Percentiles rank a stretch among this genome's conserved stretches.
phyloP scores from a whole-genome alignment of 257 asterid species.

The Solanum bulbocastanum region DNA sequence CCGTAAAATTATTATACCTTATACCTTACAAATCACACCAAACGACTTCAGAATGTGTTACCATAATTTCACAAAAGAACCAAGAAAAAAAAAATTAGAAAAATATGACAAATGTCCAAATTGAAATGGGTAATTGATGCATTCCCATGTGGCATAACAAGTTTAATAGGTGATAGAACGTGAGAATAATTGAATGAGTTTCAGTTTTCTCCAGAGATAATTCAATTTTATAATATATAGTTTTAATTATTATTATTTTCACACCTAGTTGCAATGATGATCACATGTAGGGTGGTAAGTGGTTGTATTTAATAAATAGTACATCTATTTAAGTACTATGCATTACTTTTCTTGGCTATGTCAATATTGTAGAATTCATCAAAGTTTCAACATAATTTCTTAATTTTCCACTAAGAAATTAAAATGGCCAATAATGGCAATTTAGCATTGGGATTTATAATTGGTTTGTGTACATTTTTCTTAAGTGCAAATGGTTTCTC shows the following conservation, averaged over 20 bases:
- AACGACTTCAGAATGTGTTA: neutral
- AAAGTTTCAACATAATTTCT: neutral
- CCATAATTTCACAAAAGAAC: neutral
- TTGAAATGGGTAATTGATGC: neutral
- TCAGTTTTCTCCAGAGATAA: neutral
- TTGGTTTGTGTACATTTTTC: neutral
- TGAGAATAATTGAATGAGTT: conserved; percentile 6
- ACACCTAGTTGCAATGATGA: neutral
- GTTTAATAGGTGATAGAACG: neutral
- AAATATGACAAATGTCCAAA: neutral
- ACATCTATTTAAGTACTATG: neutral
- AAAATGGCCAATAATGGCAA: neutral
- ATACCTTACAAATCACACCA: too few species aligned
- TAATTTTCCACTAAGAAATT: neutral
- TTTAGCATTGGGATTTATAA: neutral
- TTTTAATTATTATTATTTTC: neutral
- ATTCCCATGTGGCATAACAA: neutral
- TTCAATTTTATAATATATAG: neutral
- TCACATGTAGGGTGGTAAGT: neutral
- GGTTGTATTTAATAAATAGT: neutral
- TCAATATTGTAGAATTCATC: neutral
- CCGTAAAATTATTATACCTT: too few species aligned
- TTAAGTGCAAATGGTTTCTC: neutral
- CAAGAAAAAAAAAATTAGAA: neutral
- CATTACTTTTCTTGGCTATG: neutral